Percentiles rank a stretch among this genome's conserved stretches.
phyloP scores from a whole-genome alignment of 257 asterid species.

The Nicotiana tabacum region DNA sequence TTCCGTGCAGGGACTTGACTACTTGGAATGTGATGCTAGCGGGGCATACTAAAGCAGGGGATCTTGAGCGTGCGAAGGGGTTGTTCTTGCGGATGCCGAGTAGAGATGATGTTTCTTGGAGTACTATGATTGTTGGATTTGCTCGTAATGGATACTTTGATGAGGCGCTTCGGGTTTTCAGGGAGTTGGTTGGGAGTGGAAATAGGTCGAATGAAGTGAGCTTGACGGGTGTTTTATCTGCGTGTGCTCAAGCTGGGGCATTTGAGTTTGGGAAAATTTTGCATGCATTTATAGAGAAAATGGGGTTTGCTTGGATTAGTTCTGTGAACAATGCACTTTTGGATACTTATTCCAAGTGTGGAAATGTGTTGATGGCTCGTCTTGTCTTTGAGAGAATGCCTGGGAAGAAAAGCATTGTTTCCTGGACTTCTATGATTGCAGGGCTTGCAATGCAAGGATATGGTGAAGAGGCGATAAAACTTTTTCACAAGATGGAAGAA shows the following conservation, averaged over 20 bases:
- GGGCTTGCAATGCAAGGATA: conserved; percentile 82
- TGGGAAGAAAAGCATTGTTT: conserved; percentile 49
- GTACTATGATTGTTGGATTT: conserved; percentile 63
- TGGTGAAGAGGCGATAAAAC: conserved; percentile 58
- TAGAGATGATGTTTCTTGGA: conserved; percentile 78
- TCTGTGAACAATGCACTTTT: conserved; percentile 70
- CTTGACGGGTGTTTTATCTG: conserved; percentile 72
- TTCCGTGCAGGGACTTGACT: conserved; percentile 53
- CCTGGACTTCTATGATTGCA: conserved; percentile 74
- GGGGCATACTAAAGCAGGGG: conserved; percentile 57
- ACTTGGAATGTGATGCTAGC: conserved; percentile 83
- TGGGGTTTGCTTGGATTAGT: conserved; percentile 53
- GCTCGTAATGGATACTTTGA: conserved; percentile 47
- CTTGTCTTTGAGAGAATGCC: conserved; percentile 59
- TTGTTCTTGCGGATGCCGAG: conserved; percentile 48
- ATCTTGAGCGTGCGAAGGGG: conserved; percentile 44
- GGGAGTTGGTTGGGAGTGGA: conserved; percentile 46
- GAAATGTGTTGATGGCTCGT: conserved; percentile 64
- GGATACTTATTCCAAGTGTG: conserved; percentile 78
- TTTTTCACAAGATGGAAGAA: conserved; percentile 60
- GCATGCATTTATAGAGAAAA: conserved; percentile 65
- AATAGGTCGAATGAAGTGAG: conserved; percentile 67
- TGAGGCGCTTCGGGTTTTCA: conserved; percentile 47
- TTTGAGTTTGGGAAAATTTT: conserved; percentile 51
- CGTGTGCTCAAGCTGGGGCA: conserved; percentile 75